Percentiles rank a stretch among this genome's conserved stretches.
These are phyloP conservation scores for Vitrella brassicaformis DNA, from an alignment of 73 alveolate genomes.

Conservation along the genomic window DNA sequence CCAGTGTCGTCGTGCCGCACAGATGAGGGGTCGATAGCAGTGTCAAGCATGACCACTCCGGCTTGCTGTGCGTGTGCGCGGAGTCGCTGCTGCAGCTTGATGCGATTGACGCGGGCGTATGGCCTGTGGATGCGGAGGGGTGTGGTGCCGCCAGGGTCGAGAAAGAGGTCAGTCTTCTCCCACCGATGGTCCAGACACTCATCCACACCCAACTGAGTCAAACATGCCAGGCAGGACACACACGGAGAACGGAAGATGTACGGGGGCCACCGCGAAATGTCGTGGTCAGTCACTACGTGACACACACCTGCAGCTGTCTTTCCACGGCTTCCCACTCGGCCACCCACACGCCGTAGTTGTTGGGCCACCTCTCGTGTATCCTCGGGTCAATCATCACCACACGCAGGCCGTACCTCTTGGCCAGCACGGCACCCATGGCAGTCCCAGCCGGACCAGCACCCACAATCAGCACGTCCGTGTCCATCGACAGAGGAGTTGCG, in stretches of 20 bases:
- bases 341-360: conserved; percentile 40
- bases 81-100: conserved; percentile 9
- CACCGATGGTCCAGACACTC: not conserved
- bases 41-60: not conserved
- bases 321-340: conserved; percentile 36
- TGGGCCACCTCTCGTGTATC: conserved; percentile 22
- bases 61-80: not conserved
- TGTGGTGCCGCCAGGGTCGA: too few species aligned
- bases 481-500: too few species aligned
- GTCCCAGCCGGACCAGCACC: conserved; percentile 38
- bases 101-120: conserved; percentile 24
- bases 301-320: conserved; percentile 5
- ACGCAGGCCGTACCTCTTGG: conserved; percentile 17
- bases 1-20: too few species aligned
- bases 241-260: too few species aligned
- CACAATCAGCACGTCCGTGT: conserved; percentile 13
- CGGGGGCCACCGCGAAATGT: too few species aligned
- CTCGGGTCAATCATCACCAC: conserved; percentile 4
- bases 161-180: not conserved
- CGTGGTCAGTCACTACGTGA: conserved; percentile 1
- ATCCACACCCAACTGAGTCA: not conserved
- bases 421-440: conserved; percentile 15
- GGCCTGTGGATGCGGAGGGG: not conserved
- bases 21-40: not conserved
- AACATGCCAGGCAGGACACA: too few species aligned